Evolutionary conservation across 768 basidiomycete species (phyloP), one percentile per base, ranked within the genome.

Genomic region (Terana coerulea): DNA sequence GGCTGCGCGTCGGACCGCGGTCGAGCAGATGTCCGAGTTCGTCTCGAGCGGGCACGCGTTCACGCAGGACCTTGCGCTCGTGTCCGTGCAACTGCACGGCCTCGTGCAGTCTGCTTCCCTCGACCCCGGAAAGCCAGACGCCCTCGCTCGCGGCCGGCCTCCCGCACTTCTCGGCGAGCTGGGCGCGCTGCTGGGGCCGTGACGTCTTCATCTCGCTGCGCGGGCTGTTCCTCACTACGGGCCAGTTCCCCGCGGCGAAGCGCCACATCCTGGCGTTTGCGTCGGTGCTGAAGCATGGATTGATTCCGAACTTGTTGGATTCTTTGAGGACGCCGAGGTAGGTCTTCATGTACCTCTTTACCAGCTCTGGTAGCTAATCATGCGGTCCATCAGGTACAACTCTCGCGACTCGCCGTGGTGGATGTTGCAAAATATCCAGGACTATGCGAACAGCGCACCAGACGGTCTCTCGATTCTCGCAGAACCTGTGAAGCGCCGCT

Each of bases 401-500:
- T 98, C 92, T 4, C 86, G 97, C 47, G 97, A 99, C 65, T 93
- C 92, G 6, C 95, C 97, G 3, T 98, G 95, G 95, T 98, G 94
- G 92, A 95, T 98, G 90, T 67, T 98, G 52, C 95, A 99, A 66
- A 97, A 89, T 63, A 97, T 99, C 49, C 97, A 98, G 62, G 94
- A 98, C 66, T 98, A 98, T 65, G 85, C 81, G 19, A 71, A 70
- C 40, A 84, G 77, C 66, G 91, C 88, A 0, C 95, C 97, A 0
- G 86, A 92, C 55, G 97, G 97, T 1, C 62, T 87, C 25, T 72
- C 83, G 0, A 78, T 98, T 51, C 79, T 98, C 26, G 75, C 82
- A 1, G 93, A 95, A 61, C 71, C 74, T 3, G 84, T 98, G 51
- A 89, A 84, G 66, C 84, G 97, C n/a, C 84, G 97, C 24, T 99